Percentiles rank a stretch among this genome's conserved stretches.
phyloP scores from a whole-genome alignment of 768 basidiomycete species.

The Lanmaoa pseudosensibilis region DNA sequence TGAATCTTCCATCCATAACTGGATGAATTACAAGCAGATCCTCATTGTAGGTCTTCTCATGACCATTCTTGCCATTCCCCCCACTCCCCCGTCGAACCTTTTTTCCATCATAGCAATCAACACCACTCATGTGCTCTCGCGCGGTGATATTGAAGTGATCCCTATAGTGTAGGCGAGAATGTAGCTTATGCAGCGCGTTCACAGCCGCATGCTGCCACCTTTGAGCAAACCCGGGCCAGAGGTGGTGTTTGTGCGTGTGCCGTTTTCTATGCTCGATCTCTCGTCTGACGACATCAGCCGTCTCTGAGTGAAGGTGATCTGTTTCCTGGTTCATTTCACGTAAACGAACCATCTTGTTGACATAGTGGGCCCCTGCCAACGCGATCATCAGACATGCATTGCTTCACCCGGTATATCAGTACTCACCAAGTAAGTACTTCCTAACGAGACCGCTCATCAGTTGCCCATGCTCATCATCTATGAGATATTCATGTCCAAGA shows the following conservation, averaged over 20 bases:
- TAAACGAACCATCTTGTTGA: slow-evolving; percentile 59
- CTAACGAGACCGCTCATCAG: slow-evolving; percentile 78
- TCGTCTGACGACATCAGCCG: slow-evolving; percentile 45
- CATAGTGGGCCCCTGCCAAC: slow-evolving; percentile 64
- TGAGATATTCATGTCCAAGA: slow-evolving; percentile 61
- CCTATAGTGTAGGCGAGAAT: slow-evolving; percentile 54
- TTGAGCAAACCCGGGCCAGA: slow-evolving; percentile 32
- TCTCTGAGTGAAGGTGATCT: slow-evolving; percentile 43
- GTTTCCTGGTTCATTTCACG: slow-evolving; percentile 26
- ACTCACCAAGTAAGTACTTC: slow-evolving; percentile 76
- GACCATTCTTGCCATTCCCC: slow-evolving; percentile 10
- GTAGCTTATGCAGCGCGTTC: slow-evolving; percentile 43
- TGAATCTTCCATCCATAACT: slow-evolving; percentile 64
- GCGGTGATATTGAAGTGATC: slow-evolving; percentile 58
- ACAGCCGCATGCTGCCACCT: slow-evolving; percentile 51
- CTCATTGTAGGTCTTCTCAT: slow-evolving; percentile 31
- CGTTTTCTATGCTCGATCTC: slow-evolving; percentile 44
- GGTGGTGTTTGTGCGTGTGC: slow-evolving; percentile 24
- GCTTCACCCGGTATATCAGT: neutral
- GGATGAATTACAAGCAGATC: slow-evolving; percentile 63
- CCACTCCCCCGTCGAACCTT: slow-evolving; percentile 40
- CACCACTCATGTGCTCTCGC: slow-evolving; percentile 73
- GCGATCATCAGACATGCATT: slow-evolving; percentile 9
- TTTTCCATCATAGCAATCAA: slow-evolving; percentile 73
- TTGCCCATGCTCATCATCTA: slow-evolving; percentile 83